Evolutionary conservation across 768 basidiomycete species (phyloP).

Genomic region (Dioszegia hungarica): DNA sequence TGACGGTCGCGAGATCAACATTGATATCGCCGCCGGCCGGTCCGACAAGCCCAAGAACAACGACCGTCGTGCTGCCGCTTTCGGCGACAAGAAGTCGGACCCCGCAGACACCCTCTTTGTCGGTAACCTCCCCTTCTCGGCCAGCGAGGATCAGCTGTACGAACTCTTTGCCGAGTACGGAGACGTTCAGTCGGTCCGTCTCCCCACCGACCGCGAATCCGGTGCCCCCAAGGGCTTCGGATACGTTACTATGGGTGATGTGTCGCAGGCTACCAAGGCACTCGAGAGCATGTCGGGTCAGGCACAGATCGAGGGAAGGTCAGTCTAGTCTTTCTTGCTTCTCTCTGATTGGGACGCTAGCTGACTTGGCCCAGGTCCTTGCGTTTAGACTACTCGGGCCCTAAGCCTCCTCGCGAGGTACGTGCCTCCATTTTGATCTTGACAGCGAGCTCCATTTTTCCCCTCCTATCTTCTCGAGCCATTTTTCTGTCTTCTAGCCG

Average conservation of each 20-base stretch:
- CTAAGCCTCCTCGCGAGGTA: conserved; percentile 52
- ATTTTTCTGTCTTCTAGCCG: too few relatives aligned
- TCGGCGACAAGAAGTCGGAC: conserved; percentile 62
- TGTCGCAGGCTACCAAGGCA: conserved; percentile 76
- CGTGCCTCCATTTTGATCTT: too few relatives aligned
- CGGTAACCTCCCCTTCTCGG: conserved; percentile 78
- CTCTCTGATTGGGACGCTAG: not conserved
- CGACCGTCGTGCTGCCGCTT: conserved; percentile 70
- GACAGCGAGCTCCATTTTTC: too few relatives aligned
- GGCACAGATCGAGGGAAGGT: conserved; percentile 64
- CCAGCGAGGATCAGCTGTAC: conserved; percentile 80
- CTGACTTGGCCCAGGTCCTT: conserved; percentile 47
- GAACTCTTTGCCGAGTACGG: conserved; percentile 83
- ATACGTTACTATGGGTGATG: conserved; percentile 86
- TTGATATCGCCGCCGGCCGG: conserved; percentile 69
- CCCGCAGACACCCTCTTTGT: conserved; percentile 79
- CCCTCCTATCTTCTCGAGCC: too few relatives aligned
- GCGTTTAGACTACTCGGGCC: conserved; percentile 61
- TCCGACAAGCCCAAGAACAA: conserved; percentile 53
- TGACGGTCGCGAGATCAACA: conserved; percentile 80
- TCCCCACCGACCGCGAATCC: conserved; percentile 88
- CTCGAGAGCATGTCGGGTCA: conserved; percentile 63
- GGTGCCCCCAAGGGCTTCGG: conserved; percentile 91
- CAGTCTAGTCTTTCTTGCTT: not conserved
- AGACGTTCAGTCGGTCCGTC: conserved; percentile 73